Evolutionary conservation across 768 basidiomycete genomes (phyloP).

Genomic region (Termitomyces sp.): DNA sequence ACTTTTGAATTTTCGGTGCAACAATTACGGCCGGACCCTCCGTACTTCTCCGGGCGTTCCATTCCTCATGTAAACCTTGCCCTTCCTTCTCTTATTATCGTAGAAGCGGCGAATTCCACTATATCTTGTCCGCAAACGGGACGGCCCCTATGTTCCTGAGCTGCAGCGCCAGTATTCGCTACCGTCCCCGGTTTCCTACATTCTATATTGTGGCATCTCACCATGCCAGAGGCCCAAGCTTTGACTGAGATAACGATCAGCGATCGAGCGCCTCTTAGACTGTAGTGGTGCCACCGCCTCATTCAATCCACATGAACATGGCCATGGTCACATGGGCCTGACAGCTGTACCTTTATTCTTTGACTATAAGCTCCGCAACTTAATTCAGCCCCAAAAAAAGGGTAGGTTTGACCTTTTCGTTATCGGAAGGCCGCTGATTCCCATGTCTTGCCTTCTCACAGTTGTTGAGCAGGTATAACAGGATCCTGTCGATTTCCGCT

Average conservation of each 20-base stretch:
- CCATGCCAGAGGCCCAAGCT: not conserved
- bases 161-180: conserved; percentile 1
- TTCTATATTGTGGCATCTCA: too few species aligned
- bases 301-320: not conserved
- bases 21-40: conserved; percentile 1
- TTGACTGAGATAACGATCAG: conserved; percentile 1
- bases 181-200: not conserved
- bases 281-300: not conserved
- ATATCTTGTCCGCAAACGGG: not conserved
- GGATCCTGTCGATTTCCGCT: not conserved
- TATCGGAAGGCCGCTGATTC: not conserved
- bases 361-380: not conserved
- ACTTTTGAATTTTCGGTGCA: conserved; percentile 3
- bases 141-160: not conserved
- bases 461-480: not conserved
- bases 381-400: not conserved
- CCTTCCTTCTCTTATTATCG: not conserved
- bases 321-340: conserved; percentile 8
- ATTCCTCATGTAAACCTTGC: not conserved
- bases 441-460: conserved; percentile 6
- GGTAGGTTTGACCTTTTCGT: not conserved
- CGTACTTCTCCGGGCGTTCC: conserved; percentile 5
- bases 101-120: not conserved
- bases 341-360: conserved; percentile 7
- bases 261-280: conserved; percentile 1